Conservation (phyloP, 202 grass and related monocot species). For the Musa balbisiana region DNA sequence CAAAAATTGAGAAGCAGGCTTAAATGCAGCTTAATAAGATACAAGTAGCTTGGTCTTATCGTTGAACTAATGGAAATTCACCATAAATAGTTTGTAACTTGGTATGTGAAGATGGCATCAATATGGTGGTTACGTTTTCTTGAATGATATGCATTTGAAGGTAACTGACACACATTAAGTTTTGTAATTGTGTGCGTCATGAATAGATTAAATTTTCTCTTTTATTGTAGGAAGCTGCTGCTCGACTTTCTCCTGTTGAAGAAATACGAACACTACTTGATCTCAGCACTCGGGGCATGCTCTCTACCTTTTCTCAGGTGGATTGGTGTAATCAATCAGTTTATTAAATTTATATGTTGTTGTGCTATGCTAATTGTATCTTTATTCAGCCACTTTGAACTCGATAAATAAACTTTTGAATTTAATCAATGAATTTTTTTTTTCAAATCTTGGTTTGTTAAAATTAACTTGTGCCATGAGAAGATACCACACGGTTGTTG, state of each 20-base stretch:
- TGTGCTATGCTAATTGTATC: too few species aligned
- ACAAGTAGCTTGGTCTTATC: too few species aligned
- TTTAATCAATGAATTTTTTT: neutral
- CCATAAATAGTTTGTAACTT: neutral
- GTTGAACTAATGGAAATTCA: too few species aligned
- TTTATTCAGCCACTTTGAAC: too few species aligned
- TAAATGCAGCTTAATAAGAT: too few species aligned
- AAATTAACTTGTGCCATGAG: too few species aligned
- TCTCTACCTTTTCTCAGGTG: conserved; percentile 79
- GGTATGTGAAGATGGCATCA: neutral
- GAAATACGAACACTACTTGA: conserved; percentile 70
- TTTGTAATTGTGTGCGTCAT: neutral
- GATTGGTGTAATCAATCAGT: neutral
- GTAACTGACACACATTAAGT: neutral
- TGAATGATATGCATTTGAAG: neutral
- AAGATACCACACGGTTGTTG: too few species aligned
- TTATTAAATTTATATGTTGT: neutral
- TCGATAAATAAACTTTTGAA: neutral
- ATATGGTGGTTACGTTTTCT: neutral
- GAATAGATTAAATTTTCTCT: neutral
- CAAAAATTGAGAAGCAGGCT: too few species aligned
- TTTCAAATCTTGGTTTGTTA: too few species aligned
- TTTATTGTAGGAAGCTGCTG: conserved; percentile 48
- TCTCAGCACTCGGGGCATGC: conserved; percentile 53
- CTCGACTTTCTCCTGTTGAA: conserved; percentile 57